Evolutionary conservation across 2,329 filamentous ascomycete genomes (phyloP).

Genomic region (Didymella pinodella): DNA sequence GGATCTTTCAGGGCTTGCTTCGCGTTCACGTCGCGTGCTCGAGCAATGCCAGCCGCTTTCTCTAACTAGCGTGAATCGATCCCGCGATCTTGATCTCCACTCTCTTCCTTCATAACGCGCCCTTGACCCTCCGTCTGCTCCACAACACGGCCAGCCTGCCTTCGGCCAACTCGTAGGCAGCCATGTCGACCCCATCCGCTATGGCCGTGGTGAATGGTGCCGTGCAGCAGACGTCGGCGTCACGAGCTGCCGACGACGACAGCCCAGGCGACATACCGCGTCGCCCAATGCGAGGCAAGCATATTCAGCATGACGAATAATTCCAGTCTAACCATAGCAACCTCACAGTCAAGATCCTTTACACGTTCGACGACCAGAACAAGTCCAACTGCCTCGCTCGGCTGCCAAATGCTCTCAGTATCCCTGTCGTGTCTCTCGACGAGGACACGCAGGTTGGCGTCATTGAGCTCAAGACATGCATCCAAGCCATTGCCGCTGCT

Average conservation of each 20-base stretch:
- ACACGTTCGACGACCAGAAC: conserved; percentile 90
- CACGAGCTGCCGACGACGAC: conserved; percentile 37
- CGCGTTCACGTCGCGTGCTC: conserved; percentile 42
- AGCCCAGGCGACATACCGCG: conserved; percentile 45
- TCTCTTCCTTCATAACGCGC: conserved; percentile 30
- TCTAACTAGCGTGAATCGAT: conserved; percentile 20
- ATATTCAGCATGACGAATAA: conserved; percentile 18
- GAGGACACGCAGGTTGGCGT: conserved; percentile 83
- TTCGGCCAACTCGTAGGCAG: conserved; percentile 30
- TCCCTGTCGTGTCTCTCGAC: conserved; percentile 83
- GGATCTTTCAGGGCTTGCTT: conserved; percentile 8
- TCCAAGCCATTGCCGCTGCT: conserved; percentile 77
- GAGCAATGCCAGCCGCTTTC: conserved; percentile 48
- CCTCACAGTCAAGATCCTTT: conserved; percentile 88
- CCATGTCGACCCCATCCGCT: conserved; percentile 47
- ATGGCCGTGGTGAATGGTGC: conserved; percentile 33
- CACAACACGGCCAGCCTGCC: conserved; percentile 30
- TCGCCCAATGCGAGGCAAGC: conserved; percentile 58
- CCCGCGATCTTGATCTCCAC: conserved; percentile 30
- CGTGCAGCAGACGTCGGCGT: conserved; percentile 31
- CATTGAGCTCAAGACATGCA: conserved; percentile 84
- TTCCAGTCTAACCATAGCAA: conserved; percentile 28
- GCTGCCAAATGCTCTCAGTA: conserved; percentile 78
- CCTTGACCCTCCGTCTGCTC: conserved; percentile 22
- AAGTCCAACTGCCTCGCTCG: conserved; percentile 90